phyloP scores from a whole-genome alignment of 805 yeast genomes.

The Kodamaea lidongshanica region DNA sequence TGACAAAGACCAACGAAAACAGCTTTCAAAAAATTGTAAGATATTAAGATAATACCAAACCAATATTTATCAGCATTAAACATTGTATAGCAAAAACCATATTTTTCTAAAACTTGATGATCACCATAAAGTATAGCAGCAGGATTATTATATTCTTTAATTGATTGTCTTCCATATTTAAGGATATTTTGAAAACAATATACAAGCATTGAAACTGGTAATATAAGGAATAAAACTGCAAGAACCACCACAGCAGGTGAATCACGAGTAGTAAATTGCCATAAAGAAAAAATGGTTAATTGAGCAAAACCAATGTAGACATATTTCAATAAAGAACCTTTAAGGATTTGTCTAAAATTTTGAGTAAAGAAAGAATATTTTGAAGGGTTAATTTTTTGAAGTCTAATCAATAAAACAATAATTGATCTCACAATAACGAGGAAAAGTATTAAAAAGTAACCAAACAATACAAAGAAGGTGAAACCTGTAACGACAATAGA shows the following conservation, averaged over 20 bases:
- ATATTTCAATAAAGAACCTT: conserved; percentile 75
- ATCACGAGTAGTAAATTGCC: conserved; percentile 80
- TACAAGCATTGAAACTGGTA: conserved; percentile 53
- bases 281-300: conserved; percentile 67
- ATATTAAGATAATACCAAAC: conserved; percentile 66
- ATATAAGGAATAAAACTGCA: conserved; percentile 63
- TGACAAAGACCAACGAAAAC: conserved; percentile 76
- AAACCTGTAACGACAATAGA: conserved; percentile 81
- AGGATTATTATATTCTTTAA: conserved; percentile 61
- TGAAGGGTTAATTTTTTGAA: conserved; percentile 45
- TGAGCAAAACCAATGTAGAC: conserved; percentile 83
- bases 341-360: conserved; percentile 55
- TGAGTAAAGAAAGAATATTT: conserved; percentile 45
- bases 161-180: conserved; percentile 57
- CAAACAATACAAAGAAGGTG: conserved; percentile 75
- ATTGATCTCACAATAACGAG: conserved; percentile 50
- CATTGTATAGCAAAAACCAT: conserved; percentile 88
- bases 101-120: conserved; percentile 61
- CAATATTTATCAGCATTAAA: conserved; percentile 75
- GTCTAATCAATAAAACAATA: conserved; percentile 41
- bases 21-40: conserved; percentile 59
- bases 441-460: conserved; percentile 60
- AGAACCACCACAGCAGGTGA: conserved; percentile 85
- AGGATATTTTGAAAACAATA: conserved; percentile 64
- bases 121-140: conserved; percentile 86